Evolutionary conservation across 768 basidiomycete genomes (phyloP), one percentile per base, ranked within the genome.

Genomic region (Tylopilus vinaceipallidus): DNA sequence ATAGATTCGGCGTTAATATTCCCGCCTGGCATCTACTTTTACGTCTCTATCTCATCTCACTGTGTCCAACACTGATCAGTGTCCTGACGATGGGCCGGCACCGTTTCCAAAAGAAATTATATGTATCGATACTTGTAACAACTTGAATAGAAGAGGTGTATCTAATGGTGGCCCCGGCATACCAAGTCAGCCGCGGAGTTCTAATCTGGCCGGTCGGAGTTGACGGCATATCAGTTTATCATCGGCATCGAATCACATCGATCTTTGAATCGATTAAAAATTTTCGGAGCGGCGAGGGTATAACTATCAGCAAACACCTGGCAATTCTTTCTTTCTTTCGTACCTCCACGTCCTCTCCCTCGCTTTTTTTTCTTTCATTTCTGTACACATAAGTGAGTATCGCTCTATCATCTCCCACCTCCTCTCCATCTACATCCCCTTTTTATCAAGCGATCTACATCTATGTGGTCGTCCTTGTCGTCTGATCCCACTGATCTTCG

Each of bases 201-300:
- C 19, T 2, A 53, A 68, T 49, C 51, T 29, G 42, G 26, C 71
- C 65, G 69, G 57, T 56, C 70, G 63, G 71, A 74, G 76, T 78
- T 73, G 73, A 63, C 67, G 56, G 57, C 57, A 65, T 67, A 71
- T 76, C 76, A 77, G 66, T 74, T 74, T 74, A 65, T 66, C 64
- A 76, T 71, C 72, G 70, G 44, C 53, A 64, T 63, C 62, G 59
- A 63, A 75, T 80, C 75, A 76, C 70, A 80, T 79, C 75, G 80
- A 82, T 81, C 73, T 77, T n/a, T 71, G 72, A 62, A 79, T 79
- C 75, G 80, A 82, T n/a, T 82, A 76, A 81, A 83, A 79, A 72
- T 69, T 78, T 78, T 78, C 74, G 71, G 65, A 69, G 69, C 64
- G 64, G 65, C 62, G n/a, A 69, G 71, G 56, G 74, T 82, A 80